phyloP scores from a whole-genome alignment of 352 stramenopile genomes.

The Blastocystis sp. region DNA sequence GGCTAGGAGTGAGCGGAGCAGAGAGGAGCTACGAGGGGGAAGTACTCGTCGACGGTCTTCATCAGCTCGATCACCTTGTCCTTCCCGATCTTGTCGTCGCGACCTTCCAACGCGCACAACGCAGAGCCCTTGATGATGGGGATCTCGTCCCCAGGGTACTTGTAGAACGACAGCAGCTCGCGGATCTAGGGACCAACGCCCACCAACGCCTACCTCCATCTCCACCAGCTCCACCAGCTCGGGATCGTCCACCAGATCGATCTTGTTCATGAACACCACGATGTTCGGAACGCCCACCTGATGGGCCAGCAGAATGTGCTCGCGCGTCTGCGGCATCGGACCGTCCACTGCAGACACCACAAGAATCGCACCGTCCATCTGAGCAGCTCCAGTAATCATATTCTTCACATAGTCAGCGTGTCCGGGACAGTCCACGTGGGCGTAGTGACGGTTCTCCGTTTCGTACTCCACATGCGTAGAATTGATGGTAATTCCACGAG shows the following conservation, averaged over 20 bases:
- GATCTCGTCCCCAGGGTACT: conserved; percentile 88
- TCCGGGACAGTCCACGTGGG: conserved; percentile 90
- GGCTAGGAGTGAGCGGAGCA: conserved; percentile 69
- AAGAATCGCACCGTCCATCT: conserved; percentile 87
- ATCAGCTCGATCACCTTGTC: conserved; percentile 86
- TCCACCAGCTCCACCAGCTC: conserved; percentile 86
- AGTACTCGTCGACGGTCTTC: conserved; percentile 75
- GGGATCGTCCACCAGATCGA: conserved; percentile 85
- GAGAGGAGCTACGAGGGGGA: conserved; percentile 74
- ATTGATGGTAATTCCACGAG: conserved; percentile 90
- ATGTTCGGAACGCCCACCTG: conserved; percentile 81
- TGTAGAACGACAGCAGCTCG: conserved; percentile 86
- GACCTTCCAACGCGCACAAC: conserved; percentile 81
- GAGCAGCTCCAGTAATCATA: conserved; percentile 91
- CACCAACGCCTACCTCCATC: conserved; percentile 72
- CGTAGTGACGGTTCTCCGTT: conserved; percentile 84
- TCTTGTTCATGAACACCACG: conserved; percentile 94
- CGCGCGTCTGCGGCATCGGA: conserved; percentile 88
- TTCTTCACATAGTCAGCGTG: conserved; percentile 97
- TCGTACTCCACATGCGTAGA: conserved; percentile 82
- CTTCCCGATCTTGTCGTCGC: conserved; percentile 76
- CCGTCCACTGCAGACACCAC: conserved; percentile 85
- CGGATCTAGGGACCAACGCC: conserved; percentile 67
- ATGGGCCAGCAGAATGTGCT: conserved; percentile 89
- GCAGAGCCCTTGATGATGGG: conserved; percentile 85